Evolutionary conservation across 495 filamentous ascomycete species (phyloP), one percentile per base, ranked within the genome.

Genomic region (Glarea lozoyensis): DNA sequence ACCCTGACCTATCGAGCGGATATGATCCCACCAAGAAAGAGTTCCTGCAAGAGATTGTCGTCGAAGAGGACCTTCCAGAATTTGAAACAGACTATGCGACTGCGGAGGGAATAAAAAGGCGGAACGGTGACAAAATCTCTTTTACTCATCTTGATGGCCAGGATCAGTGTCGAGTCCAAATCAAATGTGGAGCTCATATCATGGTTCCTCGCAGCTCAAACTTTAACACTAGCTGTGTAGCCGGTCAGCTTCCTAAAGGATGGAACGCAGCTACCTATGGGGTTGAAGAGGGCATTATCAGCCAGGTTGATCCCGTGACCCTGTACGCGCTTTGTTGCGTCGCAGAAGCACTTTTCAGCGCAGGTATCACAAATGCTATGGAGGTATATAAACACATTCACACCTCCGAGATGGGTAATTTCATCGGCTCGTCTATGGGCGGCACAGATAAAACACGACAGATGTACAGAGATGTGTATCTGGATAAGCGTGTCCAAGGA

Each of bases 311-410:
- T 51, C 88, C 87, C 3, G 86, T 94, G 33, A 94, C 92, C 2
- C 70, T 98, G 30, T 96, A 82, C 53, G 86, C 94, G 17, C 80
- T 98, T 27, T 85, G 94, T 43, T 87, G 84, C 43, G 88, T 86
- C 18, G 86, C 80, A 2, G 92, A 98, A 62, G 72, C 89, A 7
- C 78, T 98, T 33, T 72, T 96, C 21, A 77, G 85, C 0, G 76
- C 88, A 32, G 92, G 92, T 78, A 88, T 98, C 59, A 94, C 88
- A 11, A 90, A 98, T 61, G 88, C 92, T 12, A 96, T 94, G 56
- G 92, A 98, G 65, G 94, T 98, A 65, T 98, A 96, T 75, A 85
- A 94, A 68, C 95, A 98, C 54, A 88, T 97, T 44, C 92, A 98
- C 60, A 73, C 96, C 35, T 95, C 92, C 1, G 84, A 98, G 59